Evolutionary conservation across 2,329 filamentous ascomycete species (phyloP).

Genomic region (Emmonsiellopsis sp.): DNA sequence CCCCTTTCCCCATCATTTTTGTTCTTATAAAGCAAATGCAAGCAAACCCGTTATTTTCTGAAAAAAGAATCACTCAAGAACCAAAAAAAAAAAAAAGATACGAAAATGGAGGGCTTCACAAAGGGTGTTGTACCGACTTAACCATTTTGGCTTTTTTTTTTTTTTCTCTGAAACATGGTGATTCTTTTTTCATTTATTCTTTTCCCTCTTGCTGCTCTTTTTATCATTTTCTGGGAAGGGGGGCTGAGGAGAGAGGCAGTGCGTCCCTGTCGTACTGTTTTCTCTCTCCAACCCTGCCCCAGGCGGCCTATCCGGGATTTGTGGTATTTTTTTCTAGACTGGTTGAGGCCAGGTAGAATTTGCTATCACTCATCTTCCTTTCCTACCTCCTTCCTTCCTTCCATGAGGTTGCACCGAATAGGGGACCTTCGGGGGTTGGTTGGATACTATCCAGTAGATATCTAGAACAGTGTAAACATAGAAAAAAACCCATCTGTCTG

Average conservation of each 20-base stretch:
- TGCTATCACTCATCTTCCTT: no score
- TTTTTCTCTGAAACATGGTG: no score
- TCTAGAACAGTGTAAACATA: no score
- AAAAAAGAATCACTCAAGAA: no score
- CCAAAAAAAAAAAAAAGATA: slow-evolving; percentile 19
- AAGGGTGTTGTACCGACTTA: slow-evolving; percentile 49
- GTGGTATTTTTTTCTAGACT: background rate
- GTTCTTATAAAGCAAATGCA: no score
- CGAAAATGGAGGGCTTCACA: slow-evolving; percentile 51
- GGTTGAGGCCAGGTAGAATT: background rate
- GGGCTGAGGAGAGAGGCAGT: slow-evolving; percentile 1
- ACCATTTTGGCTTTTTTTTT: slow-evolving; percentile 31
- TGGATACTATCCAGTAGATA: no score
- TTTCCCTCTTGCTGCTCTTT: slow-evolving; percentile 14
- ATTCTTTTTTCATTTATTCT: slow-evolving; percentile 27
- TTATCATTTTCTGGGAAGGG: background rate
- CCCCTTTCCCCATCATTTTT: no score
- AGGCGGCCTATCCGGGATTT: background rate
- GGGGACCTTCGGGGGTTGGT: no score
- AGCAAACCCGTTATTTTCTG: background rate
- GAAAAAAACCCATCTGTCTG: no score
- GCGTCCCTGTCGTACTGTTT: background rate
- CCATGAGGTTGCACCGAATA: no score
- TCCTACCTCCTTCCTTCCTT: no score
- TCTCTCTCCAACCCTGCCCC: background rate